Conservation (phyloP, 2,329 filamentous ascomycete species). For the Hypomyces rosellus region DNA sequence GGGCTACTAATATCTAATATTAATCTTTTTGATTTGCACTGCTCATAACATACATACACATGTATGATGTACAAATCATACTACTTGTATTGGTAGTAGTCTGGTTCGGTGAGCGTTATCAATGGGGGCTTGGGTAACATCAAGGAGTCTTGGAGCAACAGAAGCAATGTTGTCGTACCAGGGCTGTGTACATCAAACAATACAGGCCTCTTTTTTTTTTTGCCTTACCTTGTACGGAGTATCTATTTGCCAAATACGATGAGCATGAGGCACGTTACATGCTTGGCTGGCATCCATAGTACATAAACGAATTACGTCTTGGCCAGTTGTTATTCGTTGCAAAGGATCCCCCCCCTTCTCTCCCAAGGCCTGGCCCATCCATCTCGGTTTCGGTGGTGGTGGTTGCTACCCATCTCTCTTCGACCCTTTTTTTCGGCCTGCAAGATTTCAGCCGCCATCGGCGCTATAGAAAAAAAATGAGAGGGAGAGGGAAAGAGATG, state of each 20-base stretch:
- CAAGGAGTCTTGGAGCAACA: too few species aligned
- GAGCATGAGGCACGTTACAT: conserved; percentile 9
- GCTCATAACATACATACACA: not conserved
- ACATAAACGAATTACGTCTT: conserved; percentile 23
- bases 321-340: conserved; percentile 21
- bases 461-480: conserved; percentile 3
- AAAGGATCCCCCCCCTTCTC: conserved; percentile 1
- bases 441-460: conserved; percentile 9
- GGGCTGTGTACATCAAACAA: not conserved
- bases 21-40: too few species aligned
- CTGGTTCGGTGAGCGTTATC: too few species aligned
- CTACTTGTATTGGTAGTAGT: too few species aligned
- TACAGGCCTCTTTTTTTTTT: conserved; percentile 4
- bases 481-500: not conserved
- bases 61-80: not conserved
- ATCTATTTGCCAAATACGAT: not conserved
- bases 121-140: too few species aligned
- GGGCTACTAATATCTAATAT: too few species aligned
- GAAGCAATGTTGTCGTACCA: too few species aligned
- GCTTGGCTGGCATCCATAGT: not conserved
- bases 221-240: not conserved
- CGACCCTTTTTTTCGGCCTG: not conserved
- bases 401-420: conserved; percentile 2
- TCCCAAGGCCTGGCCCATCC: not conserved
- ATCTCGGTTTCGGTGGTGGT: conserved; percentile 3